Base-by-base conservation (phyloP, 257 asterid genomes). In the Solanum peruvianum region DNA sequence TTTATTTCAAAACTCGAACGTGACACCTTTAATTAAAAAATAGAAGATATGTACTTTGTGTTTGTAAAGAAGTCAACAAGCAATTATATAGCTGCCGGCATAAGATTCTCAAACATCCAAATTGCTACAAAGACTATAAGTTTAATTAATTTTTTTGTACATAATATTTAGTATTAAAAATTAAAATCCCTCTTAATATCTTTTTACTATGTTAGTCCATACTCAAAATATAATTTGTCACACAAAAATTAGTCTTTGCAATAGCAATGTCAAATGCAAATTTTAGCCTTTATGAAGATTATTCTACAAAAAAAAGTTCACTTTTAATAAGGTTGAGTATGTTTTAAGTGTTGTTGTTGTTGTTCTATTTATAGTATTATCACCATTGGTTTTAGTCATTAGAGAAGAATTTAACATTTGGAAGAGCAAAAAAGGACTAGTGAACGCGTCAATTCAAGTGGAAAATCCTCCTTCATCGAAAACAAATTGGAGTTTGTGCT, bases 301-400 rank as follows among this genome's bases (percentile, higher is more conserved):
- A 67, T 83, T 70, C 64, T 90, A 3, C 94, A 90, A 33, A 89
- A 78, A 78, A 29, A 56, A 23, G 7, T 16, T 73, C 4, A 5
- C 25, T 25, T 92, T 92, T 37, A 41, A 33, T 4, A 9, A 9
- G 60, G 33, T 20, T 35, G 88, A 82, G 52, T 92, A 81, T 47
- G 87, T 20, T 9, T 56, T 33, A 8, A 88, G 90, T 27, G 92
- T 83, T 29, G 92, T 80, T 29, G 25, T 21, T 20, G n/a, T 89
- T 5, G 91, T 88, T 5, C 11, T 87, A 4, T 18, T 89, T 78
- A 21, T 90, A 16, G 47, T 92, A 4, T 83, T 90, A 23, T 82
- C 87, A 6, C 91, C 94, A 5, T 80, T 92, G 6, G 25, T 82
- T 25, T 47, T 92, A 33, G 92, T 92, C 25, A 25, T 89, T 18